Evolutionary conservation across 768 basidiomycete species (phyloP).

Genomic region (Pholiota molesta): DNA sequence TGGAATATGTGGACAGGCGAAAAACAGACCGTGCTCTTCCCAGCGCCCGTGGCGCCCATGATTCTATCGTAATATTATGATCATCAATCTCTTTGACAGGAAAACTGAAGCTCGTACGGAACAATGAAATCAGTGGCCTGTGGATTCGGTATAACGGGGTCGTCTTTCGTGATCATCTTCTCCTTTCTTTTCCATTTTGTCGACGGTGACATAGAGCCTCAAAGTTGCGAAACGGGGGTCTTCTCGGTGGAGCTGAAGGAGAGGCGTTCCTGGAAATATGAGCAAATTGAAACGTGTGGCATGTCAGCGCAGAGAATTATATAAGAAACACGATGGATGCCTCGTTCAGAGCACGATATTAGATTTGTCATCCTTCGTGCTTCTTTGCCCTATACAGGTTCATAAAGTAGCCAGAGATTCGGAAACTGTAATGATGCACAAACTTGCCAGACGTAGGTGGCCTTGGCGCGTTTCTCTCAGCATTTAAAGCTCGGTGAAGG

Average conservation of each 20-base stretch:
- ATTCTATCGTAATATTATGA: slow-evolving; percentile 15
- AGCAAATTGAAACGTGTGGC: not conserved
- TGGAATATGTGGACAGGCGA: not conserved
- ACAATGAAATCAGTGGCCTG: not conserved
- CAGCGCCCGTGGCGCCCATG: slow-evolving; percentile 30
- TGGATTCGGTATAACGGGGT: not conserved
- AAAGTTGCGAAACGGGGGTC: not conserved
- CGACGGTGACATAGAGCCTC: not conserved
- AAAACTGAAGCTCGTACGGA: not conserved
- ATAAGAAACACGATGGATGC: too few relatives aligned
- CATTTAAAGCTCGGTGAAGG: not conserved
- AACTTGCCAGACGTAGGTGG: not conserved
- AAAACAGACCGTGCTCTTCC: slow-evolving; percentile 29
- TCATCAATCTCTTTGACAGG: not conserved
- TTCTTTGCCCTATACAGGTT: not conserved
- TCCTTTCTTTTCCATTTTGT: not conserved
- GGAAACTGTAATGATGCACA: not conserved
- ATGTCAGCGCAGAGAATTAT: too few relatives aligned
- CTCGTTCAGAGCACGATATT: not conserved
- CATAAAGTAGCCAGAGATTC: not conserved
- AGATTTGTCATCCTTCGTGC: not conserved
- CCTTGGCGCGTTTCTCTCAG: not conserved
- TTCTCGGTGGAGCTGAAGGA: not conserved
- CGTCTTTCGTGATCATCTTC: slow-evolving; percentile 4
- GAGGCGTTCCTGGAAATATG: not conserved